phyloP scores from a whole-genome alignment of 2,329 filamentous ascomycete genomes.

The Macroventuria anomochaeta region DNA sequence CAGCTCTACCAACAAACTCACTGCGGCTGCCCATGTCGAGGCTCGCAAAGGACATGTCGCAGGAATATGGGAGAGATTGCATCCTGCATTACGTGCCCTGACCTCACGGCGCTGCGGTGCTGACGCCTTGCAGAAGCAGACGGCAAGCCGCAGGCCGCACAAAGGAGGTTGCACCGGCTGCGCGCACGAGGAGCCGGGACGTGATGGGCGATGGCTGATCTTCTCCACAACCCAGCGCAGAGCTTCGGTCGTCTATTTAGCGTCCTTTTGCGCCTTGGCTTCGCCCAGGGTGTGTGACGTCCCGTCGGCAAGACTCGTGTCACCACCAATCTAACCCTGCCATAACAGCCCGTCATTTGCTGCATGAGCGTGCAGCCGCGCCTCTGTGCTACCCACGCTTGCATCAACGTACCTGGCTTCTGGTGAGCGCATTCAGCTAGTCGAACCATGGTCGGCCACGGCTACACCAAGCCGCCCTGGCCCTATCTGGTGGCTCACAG shows the following conservation, averaged over 20 bases:
- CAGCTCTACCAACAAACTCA: background rate
- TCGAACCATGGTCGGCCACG: slow-evolving; percentile 18
- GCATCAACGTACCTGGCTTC: slow-evolving; percentile 39
- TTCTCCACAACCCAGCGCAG: slow-evolving; percentile 36
- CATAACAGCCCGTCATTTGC: slow-evolving; percentile 39
- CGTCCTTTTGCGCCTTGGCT: slow-evolving; percentile 23
- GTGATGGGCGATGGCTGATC: slow-evolving; percentile 31
- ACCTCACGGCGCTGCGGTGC: slow-evolving; percentile 8
- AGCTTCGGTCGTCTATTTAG: slow-evolving; percentile 45
- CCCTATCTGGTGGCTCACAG: slow-evolving; percentile 24
- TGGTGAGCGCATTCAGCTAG: slow-evolving; percentile 27
- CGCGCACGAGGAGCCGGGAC: slow-evolving; percentile 19
- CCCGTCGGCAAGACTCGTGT: slow-evolving; percentile 43
- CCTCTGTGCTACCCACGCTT: slow-evolving; percentile 30
- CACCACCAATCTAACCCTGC: slow-evolving; percentile 38
- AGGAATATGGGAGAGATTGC: background rate
- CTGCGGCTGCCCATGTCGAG: slow-evolving; percentile 3
- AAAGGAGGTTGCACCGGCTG: slow-evolving; percentile 16
- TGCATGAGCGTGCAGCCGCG: slow-evolving; percentile 39
- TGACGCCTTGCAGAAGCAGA: slow-evolving; percentile 15
- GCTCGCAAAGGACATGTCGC: background rate
- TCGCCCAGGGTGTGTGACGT: slow-evolving; percentile 32
- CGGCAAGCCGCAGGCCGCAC: slow-evolving; percentile 11
- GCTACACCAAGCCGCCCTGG: slow-evolving; percentile 20
- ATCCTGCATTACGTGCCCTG: slow-evolving; percentile 1